A percentile compares a stretch with the other conserved stretches of the same genome.
These are phyloP conservation scores for Colletotrichum sp. DNA, from an alignment of 2,329 filamentous ascomycete genomes.

Conservation along the genomic window DNA sequence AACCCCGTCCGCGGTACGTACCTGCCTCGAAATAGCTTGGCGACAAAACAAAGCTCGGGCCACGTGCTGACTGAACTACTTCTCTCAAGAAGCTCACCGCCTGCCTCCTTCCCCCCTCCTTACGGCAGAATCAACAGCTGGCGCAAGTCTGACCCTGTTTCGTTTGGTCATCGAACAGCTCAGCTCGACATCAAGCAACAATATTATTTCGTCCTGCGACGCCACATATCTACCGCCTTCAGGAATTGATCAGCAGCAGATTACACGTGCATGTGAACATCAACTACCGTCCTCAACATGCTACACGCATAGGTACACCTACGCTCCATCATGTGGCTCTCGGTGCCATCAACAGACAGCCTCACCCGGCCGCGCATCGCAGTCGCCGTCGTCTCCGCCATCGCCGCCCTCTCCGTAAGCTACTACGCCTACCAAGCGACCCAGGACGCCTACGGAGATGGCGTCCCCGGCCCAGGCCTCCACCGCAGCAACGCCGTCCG, in stretches of 20 bases:
- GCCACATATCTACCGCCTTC: not conserved
- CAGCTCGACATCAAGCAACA: not conserved
- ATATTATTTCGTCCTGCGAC: not conserved
- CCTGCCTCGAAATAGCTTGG: not conserved
- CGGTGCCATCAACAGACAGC: conserved; percentile 56
- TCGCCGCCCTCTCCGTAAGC: conserved; percentile 61
- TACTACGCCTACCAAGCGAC: conserved; percentile 60
- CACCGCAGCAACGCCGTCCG: conserved; percentile 74
- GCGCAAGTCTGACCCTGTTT: not conserved
- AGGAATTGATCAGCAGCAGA: not conserved
- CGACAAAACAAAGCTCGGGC: not conserved
- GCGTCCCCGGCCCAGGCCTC: conserved; percentile 42
- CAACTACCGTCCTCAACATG: conserved; percentile 1
- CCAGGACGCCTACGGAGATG: conserved; percentile 20
- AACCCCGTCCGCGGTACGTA: not conserved
- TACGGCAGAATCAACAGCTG: conserved; percentile 11
- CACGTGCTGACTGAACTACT: not conserved
- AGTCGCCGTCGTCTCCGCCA: conserved; percentile 59
- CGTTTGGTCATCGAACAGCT: not conserved
- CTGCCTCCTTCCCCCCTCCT: not conserved
- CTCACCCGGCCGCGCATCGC: conserved; percentile 60
- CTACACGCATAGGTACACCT: conserved; percentile 12
- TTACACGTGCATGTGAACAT: not conserved
- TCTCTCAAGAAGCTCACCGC: not conserved
- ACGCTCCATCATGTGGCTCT: conserved; percentile 46